Evolutionary conservation across 2,329 filamentous ascomycete genomes (phyloP), one percentile per base, ranked within the genome.

Genomic region (Cladosporium oxysporum): DNA sequence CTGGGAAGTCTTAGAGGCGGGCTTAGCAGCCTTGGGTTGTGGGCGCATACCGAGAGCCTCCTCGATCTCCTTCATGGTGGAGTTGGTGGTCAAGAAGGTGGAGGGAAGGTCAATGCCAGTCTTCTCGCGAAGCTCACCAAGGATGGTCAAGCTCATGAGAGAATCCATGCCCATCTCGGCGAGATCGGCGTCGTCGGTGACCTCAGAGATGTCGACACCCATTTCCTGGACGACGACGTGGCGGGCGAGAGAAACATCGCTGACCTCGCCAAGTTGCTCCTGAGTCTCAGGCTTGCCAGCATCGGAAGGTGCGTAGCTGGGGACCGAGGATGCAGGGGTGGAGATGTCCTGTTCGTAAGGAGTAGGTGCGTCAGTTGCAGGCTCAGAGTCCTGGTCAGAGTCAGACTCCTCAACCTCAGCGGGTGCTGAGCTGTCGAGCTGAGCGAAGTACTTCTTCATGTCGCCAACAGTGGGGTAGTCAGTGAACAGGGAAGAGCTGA

Each of bases 41-140:
- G 80, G 78, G 65, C 81, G 79, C 81, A 83, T 83, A 63, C 87
- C 88, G 3, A 91, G 84, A 41, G 85, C 84, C 65, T 84, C 85
- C 76, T 90, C 88, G 66, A 90, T 87, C 68, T 89, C 86, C 70
- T 87, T 85, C 58, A 90, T 85, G 3, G 85, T 87, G 11, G 85
- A 82, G 73, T 89, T 88, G 70, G 84, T 82, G 16, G 84, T 82
- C 61, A 91, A 82, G 65, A 90, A 85, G 68, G 81, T 82, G 5
- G 80, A 81, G 10, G 82, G 81, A 52, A 84, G 78, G 65, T 84
- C 82, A 52, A 82, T 74, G 47, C 81, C 81, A 57, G 82, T 84
- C 73, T 80, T 79, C 73, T 84, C 82, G 58, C 82, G 81, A 64
- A 84, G 80, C 67, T 81, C 78, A 65, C 82, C 79, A 10, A 84